Conservation (phyloP, 441 rosid genomes). For the Gossypium davidsonii region DNA sequence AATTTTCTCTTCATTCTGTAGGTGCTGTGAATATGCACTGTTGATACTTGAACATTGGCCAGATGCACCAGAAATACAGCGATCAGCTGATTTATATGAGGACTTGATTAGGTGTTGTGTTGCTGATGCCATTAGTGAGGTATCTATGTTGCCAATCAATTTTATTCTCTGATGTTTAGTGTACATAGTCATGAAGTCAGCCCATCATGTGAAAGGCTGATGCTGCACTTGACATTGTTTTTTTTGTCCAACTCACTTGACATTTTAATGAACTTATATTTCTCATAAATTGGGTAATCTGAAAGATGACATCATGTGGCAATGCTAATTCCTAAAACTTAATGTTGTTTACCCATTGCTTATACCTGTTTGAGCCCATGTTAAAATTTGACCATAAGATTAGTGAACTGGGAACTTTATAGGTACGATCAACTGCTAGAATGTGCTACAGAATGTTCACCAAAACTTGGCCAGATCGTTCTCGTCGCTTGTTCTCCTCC, state of each 20-base stretch:
- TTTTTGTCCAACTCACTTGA: not conserved
- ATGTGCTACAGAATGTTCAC: constrained; percentile 98
- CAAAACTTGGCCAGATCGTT: constrained; percentile 98
- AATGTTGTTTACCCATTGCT: not conserved
- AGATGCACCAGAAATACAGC: constrained; percentile 91
- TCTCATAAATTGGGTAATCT: not conserved
- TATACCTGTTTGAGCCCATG: not conserved
- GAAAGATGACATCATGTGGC: not conserved
- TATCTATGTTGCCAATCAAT: constrained; percentile 24
- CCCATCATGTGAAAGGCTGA: not conserved
- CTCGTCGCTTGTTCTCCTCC: constrained; percentile 79
- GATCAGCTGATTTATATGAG: constrained; percentile 84
- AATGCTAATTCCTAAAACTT: not conserved
- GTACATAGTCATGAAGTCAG: constrained; percentile 2
- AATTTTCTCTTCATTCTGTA: constrained; percentile 28
- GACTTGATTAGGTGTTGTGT: constrained; percentile 89
- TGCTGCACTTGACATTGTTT: no score
- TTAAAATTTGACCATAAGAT: constrained; percentile 4
- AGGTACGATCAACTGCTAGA: constrained; percentile 97
- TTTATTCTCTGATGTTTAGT: not conserved
- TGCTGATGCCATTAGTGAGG: constrained; percentile 99
- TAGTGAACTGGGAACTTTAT: constrained; percentile 25
- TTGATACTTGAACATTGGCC: constrained; percentile 92
- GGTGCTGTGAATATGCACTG: constrained; percentile 94
- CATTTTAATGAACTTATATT: not conserved